Percentiles rank a stretch among this genome's conserved stretches.
phyloP scores from a whole-genome alignment of 768 basidiomycete genomes.

The Phallus indusiatus region DNA sequence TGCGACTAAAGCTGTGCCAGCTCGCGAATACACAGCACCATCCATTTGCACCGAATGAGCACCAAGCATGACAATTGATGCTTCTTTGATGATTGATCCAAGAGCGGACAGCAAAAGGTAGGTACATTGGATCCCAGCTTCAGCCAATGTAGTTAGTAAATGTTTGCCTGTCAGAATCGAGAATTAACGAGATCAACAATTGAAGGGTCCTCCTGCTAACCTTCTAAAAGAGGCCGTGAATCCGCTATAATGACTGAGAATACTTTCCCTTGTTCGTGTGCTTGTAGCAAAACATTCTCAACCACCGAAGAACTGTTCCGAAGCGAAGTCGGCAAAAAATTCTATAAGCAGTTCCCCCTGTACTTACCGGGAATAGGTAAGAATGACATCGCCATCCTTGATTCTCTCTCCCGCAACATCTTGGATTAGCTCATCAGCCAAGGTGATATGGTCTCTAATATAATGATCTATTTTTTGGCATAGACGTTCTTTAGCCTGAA shows the following conservation, averaged over 20 bases:
- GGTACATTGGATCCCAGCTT: constrained; percentile 70
- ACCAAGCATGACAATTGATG: constrained; percentile 80
- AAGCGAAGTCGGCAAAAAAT: not conserved
- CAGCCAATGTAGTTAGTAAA: constrained; percentile 59
- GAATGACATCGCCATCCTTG: constrained; percentile 83
- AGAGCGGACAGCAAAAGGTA: constrained; percentile 88
- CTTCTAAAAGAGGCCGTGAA: constrained; percentile 91
- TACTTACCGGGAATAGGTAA: constrained; percentile 83
- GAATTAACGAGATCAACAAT: not conserved
- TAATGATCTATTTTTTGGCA: constrained; percentile 86
- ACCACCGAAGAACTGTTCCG: constrained; percentile 79
- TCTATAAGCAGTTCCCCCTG: not conserved
- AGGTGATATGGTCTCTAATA: constrained; percentile 86
- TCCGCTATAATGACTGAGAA: constrained; percentile 93
- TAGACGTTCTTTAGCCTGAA: constrained; percentile 78
- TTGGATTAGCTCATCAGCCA: constrained; percentile 90
- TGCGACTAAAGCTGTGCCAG: constrained; percentile 91
- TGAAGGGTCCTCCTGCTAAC: constrained; percentile 23
- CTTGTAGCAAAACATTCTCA: constrained; percentile 76
- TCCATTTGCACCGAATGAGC: constrained; percentile 94
- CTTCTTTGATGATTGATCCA: constrained; percentile 68
- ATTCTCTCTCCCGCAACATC: constrained; percentile 87
- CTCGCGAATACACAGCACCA: constrained; percentile 86
- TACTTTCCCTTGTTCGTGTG: constrained; percentile 59
- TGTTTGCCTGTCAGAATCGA: constrained; percentile 51